These are phyloP conservation scores for Aspergillus viridinutans DNA, from an alignment of 2,329 filamentous ascomycete species.

Conservation along the genomic window DNA sequence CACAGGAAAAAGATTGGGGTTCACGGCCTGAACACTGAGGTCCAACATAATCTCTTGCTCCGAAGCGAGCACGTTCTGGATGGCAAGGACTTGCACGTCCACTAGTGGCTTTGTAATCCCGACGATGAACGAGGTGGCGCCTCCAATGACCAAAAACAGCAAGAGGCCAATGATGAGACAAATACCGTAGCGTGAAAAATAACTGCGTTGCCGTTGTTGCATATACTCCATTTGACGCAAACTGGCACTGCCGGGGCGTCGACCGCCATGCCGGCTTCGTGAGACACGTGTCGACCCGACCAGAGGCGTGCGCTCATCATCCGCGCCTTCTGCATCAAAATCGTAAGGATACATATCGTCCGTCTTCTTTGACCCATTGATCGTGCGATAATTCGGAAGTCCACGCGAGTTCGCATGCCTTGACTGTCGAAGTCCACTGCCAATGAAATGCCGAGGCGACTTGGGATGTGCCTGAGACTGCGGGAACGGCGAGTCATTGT, in stretches of 20 bases:
- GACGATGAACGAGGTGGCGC: constrained; percentile 82
- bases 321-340: constrained; percentile 75
- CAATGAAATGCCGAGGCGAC: constrained; percentile 50
- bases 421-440: constrained; percentile 57
- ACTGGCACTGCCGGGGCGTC: constrained; percentile 54
- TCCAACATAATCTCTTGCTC: constrained; percentile 96
- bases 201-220: constrained; percentile 61
- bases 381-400: constrained; percentile 45
- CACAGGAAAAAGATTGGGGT: constrained; percentile 88
- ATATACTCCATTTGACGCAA: constrained; percentile 71
- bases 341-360: constrained; percentile 68
- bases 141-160: constrained; percentile 75
- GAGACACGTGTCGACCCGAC: constrained; percentile 60
- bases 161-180: constrained; percentile 81
- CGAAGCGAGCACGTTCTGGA: constrained; percentile 86
- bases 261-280: constrained; percentile 50
- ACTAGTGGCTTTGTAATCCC: constrained; percentile 83
- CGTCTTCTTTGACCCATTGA: constrained; percentile 50
- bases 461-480: constrained; percentile 61
- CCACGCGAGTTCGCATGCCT: constrained; percentile 67
- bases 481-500: constrained; percentile 71
- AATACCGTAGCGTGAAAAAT: constrained; percentile 72
- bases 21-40: constrained; percentile 78
- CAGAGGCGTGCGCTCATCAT: constrained; percentile 84
- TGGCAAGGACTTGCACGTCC: constrained; percentile 71